Percentiles rank a stretch among this genome's conserved stretches.
These are phyloP conservation scores for Colletotrichum higginsianum DNA, from an alignment of 2,329 filamentous ascomycete genomes.

Conservation along the genomic window DNA sequence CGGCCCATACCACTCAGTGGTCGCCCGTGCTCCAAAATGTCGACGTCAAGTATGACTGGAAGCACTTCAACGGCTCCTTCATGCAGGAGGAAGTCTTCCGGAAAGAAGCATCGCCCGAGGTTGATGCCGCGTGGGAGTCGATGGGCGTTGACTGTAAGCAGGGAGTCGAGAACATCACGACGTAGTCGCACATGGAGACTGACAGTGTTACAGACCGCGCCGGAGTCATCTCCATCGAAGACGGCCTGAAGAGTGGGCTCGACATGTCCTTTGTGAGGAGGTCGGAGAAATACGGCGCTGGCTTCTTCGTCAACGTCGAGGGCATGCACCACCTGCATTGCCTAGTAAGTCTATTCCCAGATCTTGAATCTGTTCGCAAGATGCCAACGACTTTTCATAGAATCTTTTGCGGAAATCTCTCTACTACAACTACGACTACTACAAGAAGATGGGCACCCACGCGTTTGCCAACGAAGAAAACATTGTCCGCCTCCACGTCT, in stretches of 20 bases:
- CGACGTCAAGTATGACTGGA: conserved; percentile 49
- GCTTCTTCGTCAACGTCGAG: conserved; percentile 71
- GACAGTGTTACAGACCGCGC: conserved; percentile 55
- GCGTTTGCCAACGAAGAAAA: conserved; percentile 70
- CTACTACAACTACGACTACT: conserved; percentile 73
- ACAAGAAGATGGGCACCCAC: conserved; percentile 63
- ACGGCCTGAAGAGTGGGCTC: conserved; percentile 67
- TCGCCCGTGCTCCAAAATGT: conserved; percentile 55
- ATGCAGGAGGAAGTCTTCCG: conserved; percentile 69
- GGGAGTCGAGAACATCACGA: fast-evolving
- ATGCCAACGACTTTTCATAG: conserved; percentile 48
- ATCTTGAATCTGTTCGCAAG: too few relatives aligned
- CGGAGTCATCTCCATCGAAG: conserved; percentile 63
- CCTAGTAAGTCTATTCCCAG: conserved; percentile 55
- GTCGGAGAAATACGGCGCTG: conserved; percentile 68
- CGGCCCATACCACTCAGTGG: conserved; percentile 54
- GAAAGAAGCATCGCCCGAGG: conserved; percentile 63
- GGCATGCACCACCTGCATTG: conserved; percentile 72
- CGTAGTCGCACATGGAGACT: neutral
- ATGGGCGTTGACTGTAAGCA: conserved; percentile 61
- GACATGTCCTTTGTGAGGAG: conserved; percentile 69
- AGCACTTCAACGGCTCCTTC: conserved; percentile 70
- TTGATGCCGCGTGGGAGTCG: conserved; percentile 70
- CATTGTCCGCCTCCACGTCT: conserved; percentile 70
- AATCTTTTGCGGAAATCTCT: conserved; percentile 72